A percentile compares a stretch with the other conserved stretches of the same genome.
These are phyloP conservation scores for Neocucurbitaria cava DNA, from an alignment of 2,329 filamentous ascomycete genomes.

Conservation along the genomic window DNA sequence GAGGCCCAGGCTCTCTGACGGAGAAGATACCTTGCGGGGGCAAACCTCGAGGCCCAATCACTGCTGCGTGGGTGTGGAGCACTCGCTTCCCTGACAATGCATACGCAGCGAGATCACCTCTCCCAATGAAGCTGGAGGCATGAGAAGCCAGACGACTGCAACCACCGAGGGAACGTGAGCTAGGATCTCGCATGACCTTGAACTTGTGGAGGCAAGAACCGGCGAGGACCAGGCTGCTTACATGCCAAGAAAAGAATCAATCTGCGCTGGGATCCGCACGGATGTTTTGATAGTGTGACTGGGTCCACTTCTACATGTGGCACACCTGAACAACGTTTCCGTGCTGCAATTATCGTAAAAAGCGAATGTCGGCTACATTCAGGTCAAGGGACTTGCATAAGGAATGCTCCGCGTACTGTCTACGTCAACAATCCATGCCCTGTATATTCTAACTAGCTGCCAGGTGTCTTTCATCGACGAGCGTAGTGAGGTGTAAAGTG, in stretches of 20 bases:
- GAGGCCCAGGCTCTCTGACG: too few species aligned
- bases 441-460: neutral
- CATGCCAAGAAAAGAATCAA: neutral
- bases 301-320: neutral
- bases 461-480: neutral
- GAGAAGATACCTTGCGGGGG: too few species aligned
- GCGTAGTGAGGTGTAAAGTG: too few species aligned
- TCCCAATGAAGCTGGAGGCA: too few species aligned
- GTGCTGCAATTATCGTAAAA: neutral
- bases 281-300: neutral
- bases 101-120: too few species aligned
- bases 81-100: too few species aligned
- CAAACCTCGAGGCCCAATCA: too few species aligned
- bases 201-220: too few species aligned
- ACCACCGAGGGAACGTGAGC: too few species aligned
- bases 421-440: neutral
- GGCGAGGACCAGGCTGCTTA: neutral
- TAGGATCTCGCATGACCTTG: neutral
- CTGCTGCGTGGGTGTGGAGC: too few species aligned
- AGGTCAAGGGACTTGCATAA: neutral
- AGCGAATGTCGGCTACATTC: neutral
- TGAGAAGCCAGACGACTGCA: too few species aligned
- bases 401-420: neutral
- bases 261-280: too few species aligned
- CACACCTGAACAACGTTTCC: neutral